Base-by-base conservation (phyloP, 352 stramenopile genomes). In the Phytophthora megakarya region DNA sequence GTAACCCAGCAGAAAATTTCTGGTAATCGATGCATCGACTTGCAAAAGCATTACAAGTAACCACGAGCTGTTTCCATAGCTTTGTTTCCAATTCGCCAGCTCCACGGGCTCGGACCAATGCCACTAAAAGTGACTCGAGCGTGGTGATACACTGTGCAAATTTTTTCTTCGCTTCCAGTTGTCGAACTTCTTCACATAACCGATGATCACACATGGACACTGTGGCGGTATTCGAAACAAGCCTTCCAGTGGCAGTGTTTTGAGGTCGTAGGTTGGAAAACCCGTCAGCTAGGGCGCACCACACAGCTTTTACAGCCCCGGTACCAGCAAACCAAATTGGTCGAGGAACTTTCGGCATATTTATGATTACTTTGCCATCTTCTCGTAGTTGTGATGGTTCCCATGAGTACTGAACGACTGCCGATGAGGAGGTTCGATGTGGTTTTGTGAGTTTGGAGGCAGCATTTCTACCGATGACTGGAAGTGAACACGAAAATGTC, bases 21-120 rank as follows among this genome's bases (percentile, higher is more conserved):
- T 87, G 85, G 54, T 92, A 87, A 65, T 97, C 89, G 37, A 92
- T 86, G 35, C 75, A 90, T 18, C 89, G 78, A 40, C 85, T 88
- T 15, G 82, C 90, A 64, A 98, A 97, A 5, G 88, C 88, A 45
- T 92, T 96, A 67, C 84, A 89, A 10, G 88, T 95, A n/a, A 97
- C 79, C 1, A 97, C 82, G 11, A 97, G 77, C 66, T 98, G 93
- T 32, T 92, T 86, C 90, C 91, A 98, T 2, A 97, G 73, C 52
- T 90, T 89, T 5, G 57, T 70, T 23, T 86, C 80, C 16, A 93
- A 66, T 5, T 89, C 67, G 10, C 72, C 70, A n/a, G 80, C 75
- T 19, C 75, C 70, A 19, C 77, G 72, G 1, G 80, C 76, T 15
- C 84, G 84, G 11, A 95, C 72, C 21, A 92, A 77, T 2, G 78